Percentiles rank a stretch among this genome's conserved stretches.
Evolutionary conservation across 768 basidiomycete species (phyloP).

Genomic region (Roridomyces roridus): DNA sequence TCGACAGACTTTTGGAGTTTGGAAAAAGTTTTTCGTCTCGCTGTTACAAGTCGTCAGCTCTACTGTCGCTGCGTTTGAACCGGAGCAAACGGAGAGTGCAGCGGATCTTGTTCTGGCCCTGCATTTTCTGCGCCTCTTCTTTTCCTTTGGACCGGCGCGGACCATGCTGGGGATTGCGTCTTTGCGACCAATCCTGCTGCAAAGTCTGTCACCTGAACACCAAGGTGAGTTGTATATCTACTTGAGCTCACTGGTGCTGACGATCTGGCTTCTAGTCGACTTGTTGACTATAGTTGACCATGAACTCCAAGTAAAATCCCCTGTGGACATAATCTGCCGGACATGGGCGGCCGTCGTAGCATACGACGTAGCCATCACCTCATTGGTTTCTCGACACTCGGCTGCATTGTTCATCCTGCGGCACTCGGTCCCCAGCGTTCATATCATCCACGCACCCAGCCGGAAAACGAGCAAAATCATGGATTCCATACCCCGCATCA

Average conservation of each 20-base stretch:
- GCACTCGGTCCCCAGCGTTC: neutral
- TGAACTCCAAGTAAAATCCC: neutral
- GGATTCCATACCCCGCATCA: constrained; percentile 7
- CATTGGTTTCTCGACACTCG: neutral
- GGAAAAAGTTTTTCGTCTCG: constrained; percentile 6
- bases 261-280: neutral
- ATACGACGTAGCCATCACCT: neutral
- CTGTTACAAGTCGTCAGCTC: neutral
- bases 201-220: neutral
- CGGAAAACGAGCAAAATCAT: neutral
- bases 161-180: neutral
- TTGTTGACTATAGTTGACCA: neutral
- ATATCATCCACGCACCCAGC: neutral
- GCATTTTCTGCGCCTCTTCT: constrained; percentile 6
- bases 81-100: neutral
- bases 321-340: neutral
- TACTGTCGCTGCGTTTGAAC: neutral
- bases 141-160: constrained; percentile 9
- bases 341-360: constrained; percentile 6
- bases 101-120: constrained; percentile 3
- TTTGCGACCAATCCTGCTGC: neutral
- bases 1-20: neutral
- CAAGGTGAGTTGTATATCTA: neutral
- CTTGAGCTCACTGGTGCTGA: neutral
- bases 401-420: neutral